phyloP scores from a whole-genome alignment of 202 grass and related monocot genomes.

The Digitaria exilis region DNA sequence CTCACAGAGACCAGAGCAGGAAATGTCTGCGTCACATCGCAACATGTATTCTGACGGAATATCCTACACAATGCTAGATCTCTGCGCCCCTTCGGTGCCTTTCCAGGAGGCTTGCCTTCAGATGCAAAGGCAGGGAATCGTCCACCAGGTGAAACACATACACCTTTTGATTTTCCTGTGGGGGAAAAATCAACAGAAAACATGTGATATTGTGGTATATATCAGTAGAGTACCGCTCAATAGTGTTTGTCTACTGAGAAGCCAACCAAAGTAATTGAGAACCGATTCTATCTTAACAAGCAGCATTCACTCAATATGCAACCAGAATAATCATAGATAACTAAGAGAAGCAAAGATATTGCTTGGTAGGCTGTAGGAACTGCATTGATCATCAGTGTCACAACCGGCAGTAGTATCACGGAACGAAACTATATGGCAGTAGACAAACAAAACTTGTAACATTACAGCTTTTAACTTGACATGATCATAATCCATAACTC shows the following conservation, averaged over 20 bases:
- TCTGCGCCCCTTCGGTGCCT: constrained; percentile 60
- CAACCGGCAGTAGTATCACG: neutral
- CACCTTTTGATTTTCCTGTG: constrained; percentile 63
- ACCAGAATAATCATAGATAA: neutral
- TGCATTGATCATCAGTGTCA: neutral
- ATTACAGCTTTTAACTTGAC: neutral
- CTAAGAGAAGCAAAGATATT: neutral
- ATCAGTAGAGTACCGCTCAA: neutral
- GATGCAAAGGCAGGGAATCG: constrained; percentile 70
- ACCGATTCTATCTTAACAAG: neutral
- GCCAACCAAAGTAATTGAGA: neutral
- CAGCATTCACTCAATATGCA: neutral
- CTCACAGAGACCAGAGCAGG: constrained; percentile 70
- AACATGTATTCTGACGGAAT: constrained; percentile 89
- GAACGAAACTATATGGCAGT: neutral
- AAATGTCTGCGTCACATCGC: constrained; percentile 82
- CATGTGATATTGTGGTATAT: neutral
- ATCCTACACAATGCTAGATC: constrained; percentile 82
- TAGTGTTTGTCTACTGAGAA: neutral
- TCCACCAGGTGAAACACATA: constrained; percentile 82
- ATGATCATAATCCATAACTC: constrained; percentile 7
- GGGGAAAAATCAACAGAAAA: neutral
- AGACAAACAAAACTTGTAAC: neutral
- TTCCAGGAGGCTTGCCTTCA: constrained; percentile 79
- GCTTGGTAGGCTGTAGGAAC: neutral